Evolutionary conservation across 768 basidiomycete genomes (phyloP), one percentile per base, ranked within the genome.

Genomic region (Suillus americanus): DNA sequence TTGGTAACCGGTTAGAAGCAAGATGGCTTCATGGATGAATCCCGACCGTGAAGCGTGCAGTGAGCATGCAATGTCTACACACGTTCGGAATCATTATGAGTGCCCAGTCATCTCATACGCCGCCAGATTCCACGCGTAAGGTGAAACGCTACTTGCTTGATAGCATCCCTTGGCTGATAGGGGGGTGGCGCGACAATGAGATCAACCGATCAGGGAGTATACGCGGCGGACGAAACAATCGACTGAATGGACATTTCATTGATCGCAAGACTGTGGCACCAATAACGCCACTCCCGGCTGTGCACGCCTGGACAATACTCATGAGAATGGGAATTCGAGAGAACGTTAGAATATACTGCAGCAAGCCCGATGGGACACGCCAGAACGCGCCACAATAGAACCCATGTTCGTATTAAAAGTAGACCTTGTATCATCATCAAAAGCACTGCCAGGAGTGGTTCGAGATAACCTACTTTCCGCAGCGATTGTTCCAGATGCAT

Each of bases 91-190:
- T 48, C 23, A 48, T 23, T 25, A 40, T 20, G 51, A 30, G 33
- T 25, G 10, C 62, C 30, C 62, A 41, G 55, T 13, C 35, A 62
- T 28, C 62, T 60, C 37, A 56, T 68, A 53, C 16, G 61, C 61
- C 5, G 40, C 63, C 6, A 71, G 70, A 41, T 76, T 71, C 0
- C 75, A 80, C n/a, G 73, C 68, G 60, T 80, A 67, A 3, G 73
- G 69, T 13, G 55, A 62, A 56, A 60, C 30, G 40, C 35, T 57
- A 9, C 30, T n/a, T 62, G 35, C 48, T 33, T 37, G 33, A 35
- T 55, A 56, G 25, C n/a, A 56, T 37, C 50, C 37, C 14, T 25
- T 28, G 28, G 35, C 20, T 14, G 37, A 62, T 62, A 62, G 55
- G 38, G 57, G 23, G 18, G 62, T 59, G 62, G 62, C 38, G 51